Percentiles rank a stretch among this genome's conserved stretches.
phyloP scores from a whole-genome alignment of 805 yeast genomes.

The Wickerhamiella domercqiae region DNA sequence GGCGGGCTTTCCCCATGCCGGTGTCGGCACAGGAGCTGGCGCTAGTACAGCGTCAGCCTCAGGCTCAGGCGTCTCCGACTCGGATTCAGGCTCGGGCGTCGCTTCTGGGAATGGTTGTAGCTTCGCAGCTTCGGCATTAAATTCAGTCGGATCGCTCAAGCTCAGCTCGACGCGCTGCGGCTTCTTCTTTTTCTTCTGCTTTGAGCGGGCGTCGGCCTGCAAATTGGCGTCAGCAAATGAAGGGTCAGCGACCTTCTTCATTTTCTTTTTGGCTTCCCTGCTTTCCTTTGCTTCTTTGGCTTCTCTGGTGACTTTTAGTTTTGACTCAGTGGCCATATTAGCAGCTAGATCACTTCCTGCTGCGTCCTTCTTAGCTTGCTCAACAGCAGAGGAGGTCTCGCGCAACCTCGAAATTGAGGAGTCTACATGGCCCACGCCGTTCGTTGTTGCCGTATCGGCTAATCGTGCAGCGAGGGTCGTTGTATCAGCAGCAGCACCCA shows the following conservation, averaged over 20 bases:
- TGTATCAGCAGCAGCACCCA: no score
- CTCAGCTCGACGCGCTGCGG: background rate
- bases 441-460: no score
- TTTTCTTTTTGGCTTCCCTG: background rate
- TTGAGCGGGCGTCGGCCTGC: no score
- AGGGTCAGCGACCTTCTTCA: background rate
- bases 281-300: background rate
- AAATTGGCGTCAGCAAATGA: background rate
- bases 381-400: no score
- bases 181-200: constrained; percentile 3
- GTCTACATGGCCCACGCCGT: no score
- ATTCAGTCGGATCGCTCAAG: constrained; percentile 1
- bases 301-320: no score
- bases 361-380: no score
- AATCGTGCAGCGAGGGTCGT: no score
- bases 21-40: constrained; percentile 8
- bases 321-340: no score
- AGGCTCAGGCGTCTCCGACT: constrained; percentile 4
- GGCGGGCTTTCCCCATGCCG: constrained; percentile 14
- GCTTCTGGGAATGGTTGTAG: constrained; percentile 2
- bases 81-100: background rate
- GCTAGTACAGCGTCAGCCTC: constrained; percentile 4
- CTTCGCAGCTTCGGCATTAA: background rate
- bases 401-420: no score
- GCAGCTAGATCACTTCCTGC: no score